Conservation (phyloP, 768 basidiomycete genomes). For the Suillus spraguei region DNA sequence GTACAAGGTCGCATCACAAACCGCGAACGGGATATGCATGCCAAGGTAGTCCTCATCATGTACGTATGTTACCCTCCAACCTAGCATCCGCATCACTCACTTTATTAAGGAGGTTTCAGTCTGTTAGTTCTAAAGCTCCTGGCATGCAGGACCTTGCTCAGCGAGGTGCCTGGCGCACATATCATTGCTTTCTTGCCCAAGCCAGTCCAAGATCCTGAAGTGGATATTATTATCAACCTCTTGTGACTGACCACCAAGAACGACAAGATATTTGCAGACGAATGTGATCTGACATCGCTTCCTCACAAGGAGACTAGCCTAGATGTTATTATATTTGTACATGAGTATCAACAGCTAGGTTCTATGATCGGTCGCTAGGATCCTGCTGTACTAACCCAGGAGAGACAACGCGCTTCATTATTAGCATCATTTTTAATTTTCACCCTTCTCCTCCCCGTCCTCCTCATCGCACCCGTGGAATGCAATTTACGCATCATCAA, state of each 20-base stretch:
- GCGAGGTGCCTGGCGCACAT: slow-evolving; percentile 79
- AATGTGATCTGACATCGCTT: slow-evolving; percentile 75
- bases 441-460: slow-evolving; percentile 75
- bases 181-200: slow-evolving; percentile 73
- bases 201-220: slow-evolving; percentile 49
- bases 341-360: slow-evolving; percentile 74
- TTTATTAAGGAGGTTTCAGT: slow-evolving; percentile 69
- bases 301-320: slow-evolving; percentile 65
- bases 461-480: slow-evolving; percentile 87
- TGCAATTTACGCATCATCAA: slow-evolving; percentile 89
- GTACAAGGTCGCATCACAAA: slow-evolving; percentile 71
- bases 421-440: slow-evolving; percentile 79
- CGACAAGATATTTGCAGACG: slow-evolving; percentile 77
- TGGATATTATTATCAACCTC: slow-evolving; percentile 64
- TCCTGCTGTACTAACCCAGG: slow-evolving; percentile 33
- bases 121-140: slow-evolving; percentile 28
- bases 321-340: slow-evolving; percentile 77
- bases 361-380: slow-evolving; percentile 38
- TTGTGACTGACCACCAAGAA: slow-evolving; percentile 76
- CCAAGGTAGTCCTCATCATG: slow-evolving; percentile 71
- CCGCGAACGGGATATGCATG: slow-evolving; percentile 77
- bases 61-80: slow-evolving; percentile 31
- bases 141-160: slow-evolving; percentile 64
- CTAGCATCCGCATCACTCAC: neutral
- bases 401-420: slow-evolving; percentile 50